phyloP scores from a whole-genome alignment of 179 eudicot genomes.

The Spergularia azorica region DNA sequence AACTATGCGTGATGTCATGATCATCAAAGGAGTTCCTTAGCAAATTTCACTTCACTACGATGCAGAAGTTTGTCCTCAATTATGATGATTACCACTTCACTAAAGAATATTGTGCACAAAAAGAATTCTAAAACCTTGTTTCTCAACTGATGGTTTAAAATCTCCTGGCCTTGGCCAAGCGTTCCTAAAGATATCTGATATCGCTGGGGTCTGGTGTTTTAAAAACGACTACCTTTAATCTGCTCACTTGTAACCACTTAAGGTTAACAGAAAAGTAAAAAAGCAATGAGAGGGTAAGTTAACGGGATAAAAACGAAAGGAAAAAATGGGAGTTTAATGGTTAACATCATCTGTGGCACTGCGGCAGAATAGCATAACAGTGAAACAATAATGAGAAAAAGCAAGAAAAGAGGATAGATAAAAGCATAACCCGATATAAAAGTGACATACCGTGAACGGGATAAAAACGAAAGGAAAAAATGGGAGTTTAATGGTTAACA shows the following conservation, averaged over 20 bases:
- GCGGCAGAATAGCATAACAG: background rate
- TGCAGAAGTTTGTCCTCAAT: background rate
- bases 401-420: background rate
- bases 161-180: slow-evolving; percentile 1
- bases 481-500: background rate
- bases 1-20: background rate
- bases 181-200: background rate
- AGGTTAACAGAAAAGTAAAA: too few species aligned
- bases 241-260: too few species aligned
- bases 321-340: background rate
- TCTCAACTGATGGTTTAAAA: background rate
- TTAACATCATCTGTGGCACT: background rate
- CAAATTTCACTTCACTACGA: background rate
- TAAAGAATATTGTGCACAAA: background rate
- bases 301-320: background rate
- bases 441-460: slow-evolving; percentile 70
- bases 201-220: too few species aligned
- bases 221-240: too few species aligned
- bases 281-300: slow-evolving; percentile 26
- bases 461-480: too few species aligned
- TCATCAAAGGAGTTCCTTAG: background rate
- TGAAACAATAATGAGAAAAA: background rate
- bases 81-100: background rate
- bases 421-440: background rate
- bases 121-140: background rate